These are phyloP conservation scores for Omphalotus guepiniiformis DNA, from an alignment of 768 basidiomycete genomes.

Conservation along the genomic window DNA sequence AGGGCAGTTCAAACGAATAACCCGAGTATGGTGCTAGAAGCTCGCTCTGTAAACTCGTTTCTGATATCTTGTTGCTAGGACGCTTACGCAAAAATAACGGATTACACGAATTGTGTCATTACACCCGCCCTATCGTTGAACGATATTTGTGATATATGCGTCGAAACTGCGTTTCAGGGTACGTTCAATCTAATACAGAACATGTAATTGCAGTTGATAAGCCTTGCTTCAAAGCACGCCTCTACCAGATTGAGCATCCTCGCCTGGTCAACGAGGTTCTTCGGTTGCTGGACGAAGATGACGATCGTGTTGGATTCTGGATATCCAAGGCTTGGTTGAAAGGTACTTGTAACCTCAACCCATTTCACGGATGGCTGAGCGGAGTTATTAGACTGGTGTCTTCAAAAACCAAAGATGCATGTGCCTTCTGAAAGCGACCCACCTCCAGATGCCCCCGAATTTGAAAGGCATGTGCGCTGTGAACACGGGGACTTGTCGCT, in stretches of 20 bases:
- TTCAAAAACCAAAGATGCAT: conserved; percentile 76
- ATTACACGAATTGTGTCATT: conserved; percentile 44
- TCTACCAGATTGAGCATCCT: conserved; percentile 69
- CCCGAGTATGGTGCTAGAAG: conserved; percentile 11
- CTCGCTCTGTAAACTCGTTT: not conserved
- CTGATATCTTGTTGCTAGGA: conserved; percentile 27
- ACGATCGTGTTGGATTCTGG: conserved; percentile 52
- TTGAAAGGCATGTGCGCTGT: conserved; percentile 57
- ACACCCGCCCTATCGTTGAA: conserved; percentile 40
- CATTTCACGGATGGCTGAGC: conserved; percentile 4
- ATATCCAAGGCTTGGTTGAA: conserved; percentile 78
- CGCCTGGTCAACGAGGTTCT: conserved; percentile 50
- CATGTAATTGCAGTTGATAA: too few species aligned
- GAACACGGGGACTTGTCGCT: conserved; percentile 63
- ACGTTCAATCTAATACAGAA: conserved; percentile 11
- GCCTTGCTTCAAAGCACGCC: conserved; percentile 45
- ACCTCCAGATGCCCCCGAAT: conserved; percentile 58
- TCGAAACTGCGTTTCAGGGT: conserved; percentile 57
- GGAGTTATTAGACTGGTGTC: conserved; percentile 60
- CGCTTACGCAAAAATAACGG: conserved; percentile 38
- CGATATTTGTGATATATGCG: conserved; percentile 62
- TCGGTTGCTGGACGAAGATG: conserved; percentile 29
- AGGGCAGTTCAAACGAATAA: conserved; percentile 64
- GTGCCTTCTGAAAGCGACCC: conserved; percentile 52
- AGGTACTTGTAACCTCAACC: conserved; percentile 44